These are phyloP conservation scores for barley (Hordeum vulgare) DNA, from an alignment of 176 grass and related monocot genomes.

Conservation along the genomic window DNA sequence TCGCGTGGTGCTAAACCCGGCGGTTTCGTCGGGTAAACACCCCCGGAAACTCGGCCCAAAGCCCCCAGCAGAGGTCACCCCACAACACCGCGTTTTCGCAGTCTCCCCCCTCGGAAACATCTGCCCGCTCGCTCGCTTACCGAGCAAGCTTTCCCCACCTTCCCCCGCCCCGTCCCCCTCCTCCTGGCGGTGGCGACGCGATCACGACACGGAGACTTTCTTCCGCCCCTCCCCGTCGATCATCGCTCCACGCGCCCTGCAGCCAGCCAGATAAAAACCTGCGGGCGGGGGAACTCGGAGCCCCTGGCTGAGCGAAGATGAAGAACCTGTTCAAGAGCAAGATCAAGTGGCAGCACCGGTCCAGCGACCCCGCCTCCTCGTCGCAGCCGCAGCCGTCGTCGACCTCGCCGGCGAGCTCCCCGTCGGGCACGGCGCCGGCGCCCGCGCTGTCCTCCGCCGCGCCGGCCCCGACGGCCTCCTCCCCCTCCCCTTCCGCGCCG, in stretches of 20 bases:
- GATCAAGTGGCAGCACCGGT: constrained; percentile 84
- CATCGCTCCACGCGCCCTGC: background rate
- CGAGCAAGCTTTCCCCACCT: background rate
- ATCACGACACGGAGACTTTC: background rate
- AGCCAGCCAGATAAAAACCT: background rate
- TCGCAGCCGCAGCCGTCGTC: constrained; percentile 4
- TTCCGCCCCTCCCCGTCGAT: background rate
- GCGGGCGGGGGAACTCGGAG: background rate
- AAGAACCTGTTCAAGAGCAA: constrained; percentile 98
- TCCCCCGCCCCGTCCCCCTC: background rate
- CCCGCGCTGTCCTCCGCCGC: constrained; percentile 15
- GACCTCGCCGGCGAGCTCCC: constrained; percentile 37
- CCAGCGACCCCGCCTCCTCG: constrained; percentile 51
- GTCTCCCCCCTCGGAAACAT: constrained; percentile 29
- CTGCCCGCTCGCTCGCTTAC: background rate
- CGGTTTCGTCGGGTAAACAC: constrained; percentile 67
- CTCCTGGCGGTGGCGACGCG: background rate
- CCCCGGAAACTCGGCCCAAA: constrained; percentile 13
- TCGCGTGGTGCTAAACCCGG: background rate
- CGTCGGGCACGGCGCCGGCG: constrained; percentile 25
- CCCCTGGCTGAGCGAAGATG: constrained; percentile 37
- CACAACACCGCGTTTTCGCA: constrained; percentile 9
- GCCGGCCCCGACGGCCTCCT: constrained; percentile 2
- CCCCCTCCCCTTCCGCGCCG: constrained; percentile 33
- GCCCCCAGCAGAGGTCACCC: background rate